Base-by-base conservation (phyloP, 2,329 filamentous ascomycete genomes). In the Calonectria hongkongensis region DNA sequence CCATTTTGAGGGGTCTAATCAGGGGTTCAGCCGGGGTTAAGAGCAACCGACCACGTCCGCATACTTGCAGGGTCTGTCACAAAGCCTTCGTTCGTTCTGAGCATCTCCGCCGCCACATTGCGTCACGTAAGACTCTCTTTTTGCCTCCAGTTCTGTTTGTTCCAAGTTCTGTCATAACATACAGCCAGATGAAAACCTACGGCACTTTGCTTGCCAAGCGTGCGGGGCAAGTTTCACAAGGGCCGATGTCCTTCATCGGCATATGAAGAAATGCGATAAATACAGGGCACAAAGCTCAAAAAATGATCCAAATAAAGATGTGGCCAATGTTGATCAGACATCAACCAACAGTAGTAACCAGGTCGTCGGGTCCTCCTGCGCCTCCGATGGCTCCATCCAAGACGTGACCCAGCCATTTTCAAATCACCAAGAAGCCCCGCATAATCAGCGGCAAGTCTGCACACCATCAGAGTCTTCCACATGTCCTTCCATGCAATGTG, bases 141-240 rank as follows among this genome's bases (percentile, higher is more conserved):
- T 56, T 39, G 18, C 1, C 9, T 13, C 9, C 9, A 21, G 18
- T 56, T n/a, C 51, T 2, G 3, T 43, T 8, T 8, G 5, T 36
- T 12, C 10, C 33, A 36, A 36, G 33, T 36, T 9, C 10, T 10
- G 33, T 36, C 33, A 12, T 56, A 39, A 56, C 51, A 12, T 33
- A n/a, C 15, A 18, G 30, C 2, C 12, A 56, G 51, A 56, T 39
- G 51, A 56, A 21, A 56, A 56, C n/a, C 6, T 56, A 33, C 30
- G 51, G n/a, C 28, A 56, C 18, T 56, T 56, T 56, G n/a, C 51
- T 6, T 56, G 51, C 15, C 51, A 56, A 18, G 30, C 51, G 18
- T 56, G 51, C n/a, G 51, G 51, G 30, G 51, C 51, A 36, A 56
- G 51, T n/a, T 56, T 56, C n/a, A 56, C 51, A 5, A 36, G 51